Evolutionary conservation across 805 yeast genomes (phyloP), one percentile per base, ranked within the genome.

Genomic region (Ogataea allantospora): DNA sequence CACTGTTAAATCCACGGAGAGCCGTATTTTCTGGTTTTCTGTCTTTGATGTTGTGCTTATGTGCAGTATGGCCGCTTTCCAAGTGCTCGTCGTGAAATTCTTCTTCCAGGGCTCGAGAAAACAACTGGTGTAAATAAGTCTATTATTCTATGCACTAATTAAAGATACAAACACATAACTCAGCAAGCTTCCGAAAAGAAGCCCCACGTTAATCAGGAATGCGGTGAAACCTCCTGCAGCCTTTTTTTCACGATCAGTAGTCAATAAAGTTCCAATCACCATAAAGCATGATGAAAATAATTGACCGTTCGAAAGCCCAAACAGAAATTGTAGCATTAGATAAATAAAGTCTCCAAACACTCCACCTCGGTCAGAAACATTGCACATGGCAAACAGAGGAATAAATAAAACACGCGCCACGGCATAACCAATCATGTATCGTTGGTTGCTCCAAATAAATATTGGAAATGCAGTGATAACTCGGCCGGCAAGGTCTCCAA

Each of bases 141-240:
- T 33, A 22, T 26, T 29, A 11, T 6, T 24, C 28, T 33, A 33
- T 33, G 28, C 24, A 19, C 36, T 38, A 13, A 50, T 35, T 29
- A 45, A 13, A 29, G 45, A 52, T 5, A 80, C 89, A 43, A 85
- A 69, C 2, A 77, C 44, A 53, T 88, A 91, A 53, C 95, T 84
- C 37, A 80, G 54, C 1, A 88, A 44, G 42, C 95, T 80, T 4
- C 99, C 99, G 2, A 71, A 65, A 0, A 93, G 78, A 34, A 91
- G 70, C 0, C 96, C 96, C 8, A 78, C 55, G 39, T 89, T 80
- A 35, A 89, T 73, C 48, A 87, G 78, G 15, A 89, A 77, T 1
- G 88, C 79, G 30, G 95, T 81, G 57, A 89, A 85, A 3, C 97
- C 97, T 30, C 96, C 96, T 1, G 98, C 96, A 0, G 96, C 96